Evolutionary conservation across 768 basidiomycete species (phyloP).

Genomic region (Multifurca ochricompacta): DNA sequence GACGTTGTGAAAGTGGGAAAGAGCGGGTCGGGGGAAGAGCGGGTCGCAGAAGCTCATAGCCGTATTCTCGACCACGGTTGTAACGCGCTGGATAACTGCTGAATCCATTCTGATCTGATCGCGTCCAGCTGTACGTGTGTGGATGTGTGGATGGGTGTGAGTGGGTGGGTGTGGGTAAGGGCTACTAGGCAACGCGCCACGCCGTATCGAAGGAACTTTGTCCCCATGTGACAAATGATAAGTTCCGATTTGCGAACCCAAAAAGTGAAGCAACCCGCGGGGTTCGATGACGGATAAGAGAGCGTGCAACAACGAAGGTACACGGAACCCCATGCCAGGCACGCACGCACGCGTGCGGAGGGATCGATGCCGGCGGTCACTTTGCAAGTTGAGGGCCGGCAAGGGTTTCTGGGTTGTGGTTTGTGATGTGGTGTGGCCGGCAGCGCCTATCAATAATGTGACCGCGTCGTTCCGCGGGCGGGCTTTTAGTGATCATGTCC

Average conservation of each 20-base stretch:
- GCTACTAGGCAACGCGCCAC: conserved; percentile 5
- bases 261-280: conserved; percentile 6
- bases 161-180: not conserved
- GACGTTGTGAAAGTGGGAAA: not conserved
- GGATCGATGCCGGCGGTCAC: no score
- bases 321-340: not conserved
- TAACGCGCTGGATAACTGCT: no score
- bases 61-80: no score
- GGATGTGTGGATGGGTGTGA: not conserved
- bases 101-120: no score
- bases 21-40: no score
- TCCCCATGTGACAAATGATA: no score
- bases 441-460: not conserved
- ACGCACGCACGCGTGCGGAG: no score
- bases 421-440: no score
- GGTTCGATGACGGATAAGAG: not conserved
- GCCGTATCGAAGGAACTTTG: not conserved
- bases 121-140: no score
- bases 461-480: conserved; percentile 5
- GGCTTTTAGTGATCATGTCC: not conserved
- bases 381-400: not conserved
- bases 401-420: no score
- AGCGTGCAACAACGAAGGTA: not conserved
- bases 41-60: no score
- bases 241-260: no score